phyloP scores from a whole-genome alignment of 2,329 filamentous ascomycete genomes.

The Fusarium haematococcum region DNA sequence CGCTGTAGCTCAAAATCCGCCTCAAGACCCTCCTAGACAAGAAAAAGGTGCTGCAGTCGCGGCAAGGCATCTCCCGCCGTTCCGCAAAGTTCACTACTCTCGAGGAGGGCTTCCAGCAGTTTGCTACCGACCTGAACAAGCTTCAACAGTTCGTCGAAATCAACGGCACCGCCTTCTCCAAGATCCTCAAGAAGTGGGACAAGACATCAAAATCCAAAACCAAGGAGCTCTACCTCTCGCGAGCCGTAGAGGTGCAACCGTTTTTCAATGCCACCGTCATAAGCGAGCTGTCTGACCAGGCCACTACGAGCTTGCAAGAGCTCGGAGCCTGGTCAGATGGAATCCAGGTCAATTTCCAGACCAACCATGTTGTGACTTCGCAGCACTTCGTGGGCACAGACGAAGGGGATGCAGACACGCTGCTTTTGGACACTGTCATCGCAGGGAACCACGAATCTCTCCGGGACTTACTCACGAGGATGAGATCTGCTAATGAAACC shows the following conservation, averaged over 20 bases:
- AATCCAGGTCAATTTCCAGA: slow-evolving; percentile 87
- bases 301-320: slow-evolving; percentile 94
- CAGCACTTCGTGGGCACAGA: slow-evolving; percentile 79
- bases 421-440: slow-evolving; percentile 88
- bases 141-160: slow-evolving; percentile 98
- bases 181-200: slow-evolving; percentile 99
- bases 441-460: slow-evolving; percentile 82
- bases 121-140: slow-evolving; percentile 96
- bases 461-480: slow-evolving; percentile 82
- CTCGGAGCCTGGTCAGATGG: slow-evolving; percentile 97
- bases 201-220: slow-evolving; percentile 99
- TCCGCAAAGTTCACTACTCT: slow-evolving; percentile 95
- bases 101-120: slow-evolving; percentile 97
- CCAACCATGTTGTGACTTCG: slow-evolving; percentile 74
- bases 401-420: slow-evolving; percentile 88
- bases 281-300: slow-evolving; percentile 95
- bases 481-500: slow-evolving; percentile 68
- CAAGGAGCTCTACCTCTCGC: slow-evolving; percentile 95
- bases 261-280: slow-evolving; percentile 99
- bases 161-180: slow-evolving; percentile 97
- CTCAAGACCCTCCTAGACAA: slow-evolving; percentile 94
- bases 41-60: slow-evolving; percentile 89
- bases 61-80: slow-evolving; percentile 82
- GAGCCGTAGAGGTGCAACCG: slow-evolving; percentile 96
- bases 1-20: slow-evolving; percentile 84